Conservation (phyloP, 306 rosid genomes). For the Fagus sylvatica region DNA sequence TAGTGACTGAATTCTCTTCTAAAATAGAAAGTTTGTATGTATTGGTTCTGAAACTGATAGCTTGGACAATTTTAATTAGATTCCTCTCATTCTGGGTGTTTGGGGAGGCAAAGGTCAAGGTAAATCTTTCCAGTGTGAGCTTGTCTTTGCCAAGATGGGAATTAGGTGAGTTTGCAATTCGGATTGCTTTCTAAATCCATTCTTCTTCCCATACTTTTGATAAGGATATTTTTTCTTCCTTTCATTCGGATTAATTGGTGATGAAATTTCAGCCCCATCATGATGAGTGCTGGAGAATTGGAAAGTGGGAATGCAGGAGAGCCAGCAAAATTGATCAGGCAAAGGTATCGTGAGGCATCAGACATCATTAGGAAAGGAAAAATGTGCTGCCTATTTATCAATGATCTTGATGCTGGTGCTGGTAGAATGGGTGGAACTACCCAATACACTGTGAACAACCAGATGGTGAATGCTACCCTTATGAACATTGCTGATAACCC, state of each 20-base stretch:
- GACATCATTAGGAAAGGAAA: conserved; percentile 57
- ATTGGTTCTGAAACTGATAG: conserved; percentile 5
- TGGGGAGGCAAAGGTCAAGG: conserved; percentile 63
- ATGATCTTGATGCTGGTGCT: conserved; percentile 64
- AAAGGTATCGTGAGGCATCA: conserved; percentile 45
- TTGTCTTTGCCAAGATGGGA: conserved; percentile 56
- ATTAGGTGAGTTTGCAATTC: conserved; percentile 33
- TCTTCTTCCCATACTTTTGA: too few relatives aligned
- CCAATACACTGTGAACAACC: conserved; percentile 64
- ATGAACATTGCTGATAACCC: conserved; percentile 70
- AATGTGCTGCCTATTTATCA: conserved; percentile 59
- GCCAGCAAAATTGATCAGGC: conserved; percentile 52
- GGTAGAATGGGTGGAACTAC: conserved; percentile 62
- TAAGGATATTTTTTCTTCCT: too few relatives aligned
- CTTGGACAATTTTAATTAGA: conserved; percentile 11
- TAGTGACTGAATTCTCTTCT: background rate
- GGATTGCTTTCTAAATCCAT: too few relatives aligned
- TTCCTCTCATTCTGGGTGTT: conserved; percentile 49
- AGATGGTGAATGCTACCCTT: conserved; percentile 65
- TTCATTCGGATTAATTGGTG: too few relatives aligned
- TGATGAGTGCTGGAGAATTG: conserved; percentile 58
- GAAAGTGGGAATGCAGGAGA: conserved; percentile 59
- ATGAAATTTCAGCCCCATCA: conserved; percentile 41
- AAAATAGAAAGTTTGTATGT: background rate
- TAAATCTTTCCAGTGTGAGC: conserved; percentile 59